These are phyloP conservation scores for Triglochin maritima DNA, from an alignment of 106 monocot species.

Conservation along the genomic window DNA sequence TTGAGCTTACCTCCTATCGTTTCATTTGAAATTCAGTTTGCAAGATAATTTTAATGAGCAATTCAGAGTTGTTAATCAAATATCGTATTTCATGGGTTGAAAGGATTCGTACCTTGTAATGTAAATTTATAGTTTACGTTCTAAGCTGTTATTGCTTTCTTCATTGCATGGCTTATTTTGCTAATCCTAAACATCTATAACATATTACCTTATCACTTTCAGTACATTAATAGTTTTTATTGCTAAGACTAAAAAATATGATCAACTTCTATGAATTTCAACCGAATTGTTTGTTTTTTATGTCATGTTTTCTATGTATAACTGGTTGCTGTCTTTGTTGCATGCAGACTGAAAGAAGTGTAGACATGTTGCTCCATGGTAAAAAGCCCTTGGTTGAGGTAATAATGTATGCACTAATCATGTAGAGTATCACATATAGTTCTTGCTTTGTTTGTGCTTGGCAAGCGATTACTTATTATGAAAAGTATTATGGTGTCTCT, in stretches of 20 bases:
- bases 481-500: neutral
- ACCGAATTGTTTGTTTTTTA: neutral
- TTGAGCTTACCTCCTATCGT: neutral
- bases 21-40: neutral
- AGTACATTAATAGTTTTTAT: too few relatives aligned
- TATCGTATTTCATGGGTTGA: too few relatives aligned
- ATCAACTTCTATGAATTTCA: too few relatives aligned
- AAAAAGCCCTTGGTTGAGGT: conserved; percentile 93
- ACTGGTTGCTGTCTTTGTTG: neutral
- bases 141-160: neutral
- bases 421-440: neutral
- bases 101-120: too few relatives aligned
- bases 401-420: conserved; percentile 2
- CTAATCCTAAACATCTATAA: too few relatives aligned
- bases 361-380: conserved; percentile 74
- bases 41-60: neutral
- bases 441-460: neutral
- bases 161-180: neutral
- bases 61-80: too few relatives aligned
- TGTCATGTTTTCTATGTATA: neutral
- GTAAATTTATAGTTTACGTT: too few relatives aligned
- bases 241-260: too few relatives aligned
- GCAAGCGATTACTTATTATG: neutral
- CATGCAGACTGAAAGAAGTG: conserved; percentile 90
- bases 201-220: too few relatives aligned